phyloP scores from a whole-genome alignment of 768 basidiomycete genomes.

The Russula foetens region DNA sequence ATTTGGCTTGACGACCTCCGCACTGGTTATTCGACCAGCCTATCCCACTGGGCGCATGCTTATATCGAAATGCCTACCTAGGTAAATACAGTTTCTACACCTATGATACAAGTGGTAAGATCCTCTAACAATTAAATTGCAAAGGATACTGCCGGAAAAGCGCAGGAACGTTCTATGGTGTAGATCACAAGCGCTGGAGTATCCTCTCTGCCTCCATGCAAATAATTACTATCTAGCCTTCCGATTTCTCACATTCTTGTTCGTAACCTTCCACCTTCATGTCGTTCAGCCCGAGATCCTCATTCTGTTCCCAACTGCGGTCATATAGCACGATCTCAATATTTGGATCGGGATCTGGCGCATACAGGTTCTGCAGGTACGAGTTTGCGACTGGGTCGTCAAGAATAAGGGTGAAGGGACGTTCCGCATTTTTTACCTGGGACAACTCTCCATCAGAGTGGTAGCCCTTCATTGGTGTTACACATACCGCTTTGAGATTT shows the following conservation, averaged over 20 bases:
- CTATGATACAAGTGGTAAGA: too few species aligned
- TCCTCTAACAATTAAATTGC: neutral
- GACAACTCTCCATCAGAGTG: neutral
- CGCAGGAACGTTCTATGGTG: neutral
- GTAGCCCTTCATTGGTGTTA: neutral
- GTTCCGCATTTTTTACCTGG: conserved; percentile 70
- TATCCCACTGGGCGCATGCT: neutral
- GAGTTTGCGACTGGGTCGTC: conserved; percentile 96
- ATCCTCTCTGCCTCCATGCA: neutral
- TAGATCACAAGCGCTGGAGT: neutral
- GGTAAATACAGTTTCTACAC: too few species aligned
- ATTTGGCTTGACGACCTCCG: neutral
- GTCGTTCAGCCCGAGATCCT: conserved; percentile 88
- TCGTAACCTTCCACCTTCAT: conserved; percentile 78
- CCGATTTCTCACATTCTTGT: conserved; percentile 21
- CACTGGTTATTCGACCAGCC: neutral
- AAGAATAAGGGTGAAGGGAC: conserved; percentile 84
- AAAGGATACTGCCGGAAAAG: neutral
- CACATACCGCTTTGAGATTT: conserved; percentile 61
- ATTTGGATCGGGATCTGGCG: conserved; percentile 94
- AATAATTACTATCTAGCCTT: neutral
- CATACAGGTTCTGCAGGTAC: conserved; percentile 94
- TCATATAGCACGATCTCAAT: conserved; percentile 82
- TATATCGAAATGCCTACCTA: neutral
- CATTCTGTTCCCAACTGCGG: conserved; percentile 84